Evolutionary conservation across 2,329 filamentous ascomycete species (phyloP), one percentile per base, ranked within the genome.

Genomic region (Stenocarpella maydis): DNA sequence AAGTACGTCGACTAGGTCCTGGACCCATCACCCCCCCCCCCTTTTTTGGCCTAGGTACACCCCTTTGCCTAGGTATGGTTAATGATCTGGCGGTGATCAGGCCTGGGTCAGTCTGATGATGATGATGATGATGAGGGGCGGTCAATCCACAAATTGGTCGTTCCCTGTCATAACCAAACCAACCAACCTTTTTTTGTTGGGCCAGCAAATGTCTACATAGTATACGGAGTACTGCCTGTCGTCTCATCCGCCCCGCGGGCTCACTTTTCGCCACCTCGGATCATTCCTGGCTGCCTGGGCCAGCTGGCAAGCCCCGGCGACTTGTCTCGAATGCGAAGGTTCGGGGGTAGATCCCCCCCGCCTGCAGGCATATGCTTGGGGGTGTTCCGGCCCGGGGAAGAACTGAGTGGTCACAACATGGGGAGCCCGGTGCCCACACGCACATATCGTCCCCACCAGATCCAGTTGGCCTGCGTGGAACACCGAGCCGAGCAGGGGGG

Each of bases 1-100:
- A 84, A 86, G 78, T 85, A 85, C 73, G 76, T 85, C 71, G 75
- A 81, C 63, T 72, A 69, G 39, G 49, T 10, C 17, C 45, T 10
- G 17, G 28, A 21, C n/a, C 21, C 24, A 4, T 28, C 28, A 8
- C 12, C 28, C n/a, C n/a, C n/a, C n/a, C n/a, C n/a, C n/a, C n/a
- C n/a, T n/a, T n/a, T n/a, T n/a, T n/a, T n/a, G n/a, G n/a, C n/a
- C n/a, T n/a, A n/a, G n/a, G n/a, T n/a, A n/a, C n/a, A n/a, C n/a
- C n/a, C n/a, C n/a, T n/a, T n/a, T n/a, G n/a, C n/a, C n/a, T n/a
- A n/a, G n/a, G n/a, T n/a, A n/a, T n/a, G n/a, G n/a, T 14, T 19
- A 41, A n/a, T 47, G 58, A 34, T 47, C 41, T 28, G 34, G 15
- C 17, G 58, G 19, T 17, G 43, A 63, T 49, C 58, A 49, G 19